Evolutionary conservation across 768 basidiomycete genomes (phyloP).

Genomic region (Suillus decipiens): DNA sequence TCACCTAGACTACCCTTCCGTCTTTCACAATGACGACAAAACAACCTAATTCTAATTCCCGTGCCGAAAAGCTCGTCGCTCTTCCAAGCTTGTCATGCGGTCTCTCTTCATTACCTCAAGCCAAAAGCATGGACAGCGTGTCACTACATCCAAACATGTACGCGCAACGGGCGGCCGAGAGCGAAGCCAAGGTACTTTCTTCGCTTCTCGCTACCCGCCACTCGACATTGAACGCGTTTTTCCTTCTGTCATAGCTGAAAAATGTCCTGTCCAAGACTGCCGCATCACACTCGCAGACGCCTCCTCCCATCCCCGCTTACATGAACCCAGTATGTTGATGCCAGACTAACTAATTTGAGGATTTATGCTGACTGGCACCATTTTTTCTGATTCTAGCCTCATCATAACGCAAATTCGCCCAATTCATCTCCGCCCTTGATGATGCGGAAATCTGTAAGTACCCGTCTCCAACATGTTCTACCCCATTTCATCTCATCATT

Average conservation of each 20-base stretch:
- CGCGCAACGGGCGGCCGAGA: slow-evolving; percentile 65
- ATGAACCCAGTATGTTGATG: slow-evolving; percentile 38
- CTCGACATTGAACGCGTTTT: slow-evolving; percentile 14
- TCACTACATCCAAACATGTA: slow-evolving; percentile 72
- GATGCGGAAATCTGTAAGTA: slow-evolving; percentile 56
- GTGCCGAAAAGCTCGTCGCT: slow-evolving; percentile 58
- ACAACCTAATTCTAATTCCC: slow-evolving; percentile 31
- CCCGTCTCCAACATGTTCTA: neutral
- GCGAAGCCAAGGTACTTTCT: slow-evolving; percentile 68
- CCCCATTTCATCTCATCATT: slow-evolving; percentile 4
- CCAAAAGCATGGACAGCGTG: slow-evolving; percentile 67
- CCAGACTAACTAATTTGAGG: neutral
- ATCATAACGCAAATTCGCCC: slow-evolving; percentile 38
- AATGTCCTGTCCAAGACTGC: slow-evolving; percentile 60
- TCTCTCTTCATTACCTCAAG: slow-evolving; percentile 69
- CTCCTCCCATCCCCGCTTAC: slow-evolving; percentile 35
- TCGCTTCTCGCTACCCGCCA: neutral
- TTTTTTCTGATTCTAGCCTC: slow-evolving; percentile 31
- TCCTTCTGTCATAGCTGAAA: slow-evolving; percentile 46
- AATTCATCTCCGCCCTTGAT: slow-evolving; percentile 48
- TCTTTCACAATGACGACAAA: slow-evolving; percentile 38
- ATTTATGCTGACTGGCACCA: slow-evolving; percentile 15
- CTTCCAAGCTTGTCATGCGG: slow-evolving; percentile 73
- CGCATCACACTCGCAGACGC: slow-evolving; percentile 35
- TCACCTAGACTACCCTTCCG: slow-evolving; percentile 15